Base-by-base conservation (phyloP, 306 rosid species). In the Vicia villosa region DNA sequence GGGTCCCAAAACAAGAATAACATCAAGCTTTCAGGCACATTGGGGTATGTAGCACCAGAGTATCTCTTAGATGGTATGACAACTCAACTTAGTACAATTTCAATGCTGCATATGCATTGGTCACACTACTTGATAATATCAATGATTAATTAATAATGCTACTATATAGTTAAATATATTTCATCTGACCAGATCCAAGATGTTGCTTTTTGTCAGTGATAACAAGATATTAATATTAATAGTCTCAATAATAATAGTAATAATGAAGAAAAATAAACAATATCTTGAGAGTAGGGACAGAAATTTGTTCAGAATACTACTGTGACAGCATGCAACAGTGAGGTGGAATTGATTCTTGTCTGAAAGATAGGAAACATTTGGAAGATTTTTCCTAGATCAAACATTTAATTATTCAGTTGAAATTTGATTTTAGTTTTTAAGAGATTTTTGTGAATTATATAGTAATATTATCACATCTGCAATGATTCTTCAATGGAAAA, bases 11-110 rank as follows among this genome's bases (percentile, higher is more conserved):
- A 84, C 77, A 87, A 85, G 83, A 87, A 76, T 60, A 88, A 86
- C 80, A 81, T 87, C 60, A 91, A 91, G 86, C 91, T 91, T 78
- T 91, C 99, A 43, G 97, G 99, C 77, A 95, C 97, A 1, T 82
- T 91, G 86, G 99, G 99, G 13, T 95, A 95, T 42, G 86, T 86
- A 54, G 99, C 99, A 42, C 97, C 99, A 0, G 99, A 95, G 78
- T 95, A 91, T 86, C 87, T 95, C 49, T 82, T 91, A 85, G 97
- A 95, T 85, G 99, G 99, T 95, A 87, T 57, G 93, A 81, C 84
- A 84, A 46, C 79, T 81, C 45, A 77, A 71, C 76, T 77, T 49
- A 6, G 67, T 57, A 64, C 36, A 63, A 63, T 45, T 73, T 65
- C 80, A 64, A 32, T 8, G 19, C 80, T 8, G 13, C 80, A 77